Evolutionary conservation across 2,329 filamentous ascomycete species (phyloP).

Genomic region (Parastagonospora avenae): DNA sequence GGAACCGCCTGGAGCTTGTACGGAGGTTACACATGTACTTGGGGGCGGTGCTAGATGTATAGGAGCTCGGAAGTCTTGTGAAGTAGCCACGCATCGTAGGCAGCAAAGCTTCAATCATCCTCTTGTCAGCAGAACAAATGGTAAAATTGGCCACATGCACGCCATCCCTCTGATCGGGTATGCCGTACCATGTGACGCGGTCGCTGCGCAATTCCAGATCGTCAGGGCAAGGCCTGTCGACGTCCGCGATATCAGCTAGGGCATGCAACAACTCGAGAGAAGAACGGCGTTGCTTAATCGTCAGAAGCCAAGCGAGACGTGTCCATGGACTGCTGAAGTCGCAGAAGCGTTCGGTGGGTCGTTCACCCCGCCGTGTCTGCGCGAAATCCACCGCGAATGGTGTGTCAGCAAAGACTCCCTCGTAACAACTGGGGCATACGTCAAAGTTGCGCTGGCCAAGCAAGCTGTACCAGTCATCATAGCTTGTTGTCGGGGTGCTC

Average conservation of each 20-base stretch:
- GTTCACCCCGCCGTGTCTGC: conserved; percentile 62
- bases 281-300: conserved; percentile 68
- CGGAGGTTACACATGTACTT: conserved; percentile 71
- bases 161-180: conserved; percentile 71
- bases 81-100: conserved; percentile 74
- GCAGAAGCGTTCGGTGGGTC: conserved; percentile 68
- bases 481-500: conserved; percentile 63
- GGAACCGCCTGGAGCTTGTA: conserved; percentile 62
- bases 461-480: conserved; percentile 82
- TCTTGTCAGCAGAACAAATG: conserved; percentile 75
- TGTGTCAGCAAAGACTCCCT: conserved; percentile 69
- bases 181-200: conserved; percentile 72
- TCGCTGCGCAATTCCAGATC: conserved; percentile 54
- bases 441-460: conserved; percentile 72
- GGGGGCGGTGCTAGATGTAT: conserved; percentile 46
- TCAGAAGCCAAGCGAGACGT: conserved; percentile 82
- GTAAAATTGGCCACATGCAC: conserved; percentile 71
- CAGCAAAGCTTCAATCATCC: conserved; percentile 73
- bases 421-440: conserved; percentile 82
- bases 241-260: conserved; percentile 67
- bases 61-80: conserved; percentile 37
- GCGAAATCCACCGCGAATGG: conserved; percentile 71
- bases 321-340: conserved; percentile 85
- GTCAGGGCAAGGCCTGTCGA: conserved; percentile 63
- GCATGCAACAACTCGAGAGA: conserved; percentile 73